phyloP scores from a whole-genome alignment of 78 protist genomes.

The Neovahlkampfia damariscottae region DNA sequence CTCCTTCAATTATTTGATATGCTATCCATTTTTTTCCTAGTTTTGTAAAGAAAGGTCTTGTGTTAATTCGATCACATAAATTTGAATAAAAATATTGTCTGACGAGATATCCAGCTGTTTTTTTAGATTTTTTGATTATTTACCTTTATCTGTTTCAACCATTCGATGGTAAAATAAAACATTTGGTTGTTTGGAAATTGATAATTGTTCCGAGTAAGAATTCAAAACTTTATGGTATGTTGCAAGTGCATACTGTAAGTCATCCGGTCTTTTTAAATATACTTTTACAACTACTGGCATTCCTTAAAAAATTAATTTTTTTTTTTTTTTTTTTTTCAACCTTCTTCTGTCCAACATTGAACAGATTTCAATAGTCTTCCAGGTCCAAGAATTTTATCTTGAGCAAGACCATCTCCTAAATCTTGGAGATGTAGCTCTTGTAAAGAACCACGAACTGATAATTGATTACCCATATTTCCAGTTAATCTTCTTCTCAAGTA shows the following conservation, averaged over 20 bases:
- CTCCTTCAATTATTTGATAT: slow-evolving; percentile 8
- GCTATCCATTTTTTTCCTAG: slow-evolving; percentile 7
- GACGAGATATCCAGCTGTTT: slow-evolving; percentile 13
- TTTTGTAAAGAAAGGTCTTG: slow-evolving; percentile 15
- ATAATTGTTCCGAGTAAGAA: neutral
- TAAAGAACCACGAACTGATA: slow-evolving; percentile 13
- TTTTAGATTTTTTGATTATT: neutral
- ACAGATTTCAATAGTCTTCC: slow-evolving; percentile 19
- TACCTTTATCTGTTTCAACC: slow-evolving; percentile 1
- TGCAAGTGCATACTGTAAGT: neutral
- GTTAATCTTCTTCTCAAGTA: too few species aligned
- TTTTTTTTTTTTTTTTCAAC: too few species aligned
- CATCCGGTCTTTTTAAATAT: slow-evolving; percentile 6
- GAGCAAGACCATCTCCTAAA: slow-evolving; percentile 5
- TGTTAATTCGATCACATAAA: slow-evolving; percentile 14
- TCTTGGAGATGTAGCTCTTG: slow-evolving; percentile 16
- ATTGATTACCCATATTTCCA: slow-evolving; percentile 26
- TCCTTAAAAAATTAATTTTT: too few species aligned
- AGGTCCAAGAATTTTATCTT: slow-evolving; percentile 7
- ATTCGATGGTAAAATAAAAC: neutral
- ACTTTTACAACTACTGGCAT: slow-evolving; percentile 19
- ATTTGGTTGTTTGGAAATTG: neutral
- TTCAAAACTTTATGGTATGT: neutral
- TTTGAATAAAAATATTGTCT: neutral
- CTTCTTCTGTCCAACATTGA: slow-evolving; percentile 25